Evolutionary conservation across 2,329 filamentous ascomycete genomes (phyloP).

Genomic region (Fusarium sp.): DNA sequence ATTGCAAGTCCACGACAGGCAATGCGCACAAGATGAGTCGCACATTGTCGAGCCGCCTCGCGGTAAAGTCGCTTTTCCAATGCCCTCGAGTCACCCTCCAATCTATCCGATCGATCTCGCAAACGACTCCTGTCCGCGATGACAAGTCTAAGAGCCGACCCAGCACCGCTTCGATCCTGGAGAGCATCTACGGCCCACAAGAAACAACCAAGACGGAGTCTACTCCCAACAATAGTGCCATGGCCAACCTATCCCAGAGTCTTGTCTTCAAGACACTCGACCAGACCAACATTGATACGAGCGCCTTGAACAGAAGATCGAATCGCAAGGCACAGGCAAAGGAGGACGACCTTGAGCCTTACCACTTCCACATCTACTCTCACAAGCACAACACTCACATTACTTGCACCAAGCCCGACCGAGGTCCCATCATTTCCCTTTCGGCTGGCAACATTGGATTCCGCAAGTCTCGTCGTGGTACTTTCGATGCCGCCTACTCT

Average conservation of each 20-base stretch:
- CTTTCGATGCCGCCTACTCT: constrained; percentile 94
- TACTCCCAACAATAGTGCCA: constrained; percentile 45
- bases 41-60: constrained; percentile 55
- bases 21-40: constrained; percentile 58
- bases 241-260: constrained; percentile 52
- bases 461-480: constrained; percentile 79
- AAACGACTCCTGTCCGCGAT: constrained; percentile 50
- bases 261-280: constrained; percentile 54
- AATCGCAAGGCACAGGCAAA: constrained; percentile 40
- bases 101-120: constrained; percentile 53
- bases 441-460: constrained; percentile 93
- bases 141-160: constrained; percentile 45
- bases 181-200: constrained; percentile 50
- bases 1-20: constrained; percentile 32
- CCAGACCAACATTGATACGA: constrained; percentile 50
- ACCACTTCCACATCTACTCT: constrained; percentile 87
- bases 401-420: constrained; percentile 85
- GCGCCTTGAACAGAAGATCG: constrained; percentile 44
- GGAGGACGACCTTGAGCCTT: constrained; percentile 67
- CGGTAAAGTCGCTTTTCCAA: constrained; percentile 55
- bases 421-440: constrained; percentile 81
- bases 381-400: constrained; percentile 97
- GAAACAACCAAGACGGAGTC: constrained; percentile 30
- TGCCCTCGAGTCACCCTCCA: constrained; percentile 38
- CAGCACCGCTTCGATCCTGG: constrained; percentile 48